Conservation (phyloP, 2,329 filamentous ascomycete genomes). For the Fusarium armeniacum region DNA sequence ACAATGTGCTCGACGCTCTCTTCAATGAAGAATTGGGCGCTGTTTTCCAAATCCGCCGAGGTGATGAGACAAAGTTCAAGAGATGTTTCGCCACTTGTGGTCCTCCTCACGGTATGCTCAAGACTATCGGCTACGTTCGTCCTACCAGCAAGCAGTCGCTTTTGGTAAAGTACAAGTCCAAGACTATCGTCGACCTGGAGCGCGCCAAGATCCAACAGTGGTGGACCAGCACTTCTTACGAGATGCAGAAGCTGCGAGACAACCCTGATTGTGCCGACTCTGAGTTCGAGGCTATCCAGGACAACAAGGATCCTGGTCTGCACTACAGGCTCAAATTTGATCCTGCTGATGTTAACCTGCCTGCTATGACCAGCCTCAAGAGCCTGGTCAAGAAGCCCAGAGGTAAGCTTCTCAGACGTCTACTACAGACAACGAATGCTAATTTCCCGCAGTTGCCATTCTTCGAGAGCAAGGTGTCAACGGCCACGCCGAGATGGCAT, state of each 20-base stretch:
- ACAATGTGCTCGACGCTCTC: constrained; percentile 78
- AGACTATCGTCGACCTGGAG: constrained; percentile 76
- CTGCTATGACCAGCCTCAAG: constrained; percentile 63
- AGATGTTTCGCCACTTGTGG: constrained; percentile 92
- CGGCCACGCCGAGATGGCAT: constrained; percentile 97
- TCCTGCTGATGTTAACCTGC: constrained; percentile 81
- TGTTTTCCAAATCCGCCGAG: constrained; percentile 92
- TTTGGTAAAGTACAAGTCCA: constrained; percentile 78
- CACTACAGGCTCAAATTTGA: constrained; percentile 86
- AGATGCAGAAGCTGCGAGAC: constrained; percentile 92
- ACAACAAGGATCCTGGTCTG: constrained; percentile 84
- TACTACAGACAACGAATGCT: constrained; percentile 57
- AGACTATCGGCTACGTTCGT: constrained; percentile 84
- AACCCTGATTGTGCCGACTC: constrained; percentile 88
- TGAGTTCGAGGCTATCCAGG: constrained; percentile 81
- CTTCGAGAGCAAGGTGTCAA: constrained; percentile 97
- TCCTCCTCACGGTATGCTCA: constrained; percentile 83
- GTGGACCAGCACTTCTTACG: constrained; percentile 90
- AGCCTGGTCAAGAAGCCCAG: constrained; percentile 70
- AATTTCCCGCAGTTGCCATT: constrained; percentile 84
- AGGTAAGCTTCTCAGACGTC: constrained; percentile 42
- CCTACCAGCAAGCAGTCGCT: constrained; percentile 79
- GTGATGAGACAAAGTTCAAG: constrained; percentile 86
- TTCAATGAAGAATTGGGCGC: constrained; percentile 98
- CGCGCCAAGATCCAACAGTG: constrained; percentile 84